Conservation (phyloP, 2,329 filamentous ascomycete species). For the Verticillium longisporum region DNA sequence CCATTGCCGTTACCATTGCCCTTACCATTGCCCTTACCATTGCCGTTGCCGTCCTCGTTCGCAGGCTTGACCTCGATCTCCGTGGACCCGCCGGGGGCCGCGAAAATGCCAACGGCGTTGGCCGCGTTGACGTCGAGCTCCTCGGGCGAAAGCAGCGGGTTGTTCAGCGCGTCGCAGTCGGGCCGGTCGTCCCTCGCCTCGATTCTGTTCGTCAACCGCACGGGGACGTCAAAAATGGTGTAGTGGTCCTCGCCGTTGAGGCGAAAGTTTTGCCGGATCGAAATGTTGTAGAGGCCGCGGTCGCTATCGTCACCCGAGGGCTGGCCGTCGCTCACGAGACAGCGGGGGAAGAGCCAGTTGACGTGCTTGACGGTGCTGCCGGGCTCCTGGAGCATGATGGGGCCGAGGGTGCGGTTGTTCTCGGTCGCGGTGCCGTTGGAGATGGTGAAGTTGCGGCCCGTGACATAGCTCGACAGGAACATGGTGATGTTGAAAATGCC, state of each 20-base stretch:
- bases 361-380: constrained; percentile 68
- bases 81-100: constrained; percentile 44
- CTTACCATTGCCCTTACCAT: no score
- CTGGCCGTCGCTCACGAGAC: constrained; percentile 55
- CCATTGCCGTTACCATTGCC: no score
- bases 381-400: constrained; percentile 57
- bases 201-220: constrained; percentile 62
- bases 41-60: constrained; percentile 10
- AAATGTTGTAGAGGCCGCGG: constrained; percentile 63
- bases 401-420: constrained; percentile 47
- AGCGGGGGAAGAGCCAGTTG: constrained; percentile 66
- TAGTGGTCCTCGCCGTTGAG: constrained; percentile 59
- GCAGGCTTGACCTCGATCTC: constrained; percentile 28
- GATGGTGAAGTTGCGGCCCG: constrained; percentile 60
- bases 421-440: constrained; percentile 52
- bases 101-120: constrained; percentile 38
- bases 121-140: constrained; percentile 35
- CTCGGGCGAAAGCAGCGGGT: constrained; percentile 40
- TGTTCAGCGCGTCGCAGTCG: constrained; percentile 43
- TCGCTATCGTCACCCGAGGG: constrained; percentile 37
- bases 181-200: constrained; percentile 30
- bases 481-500: constrained; percentile 58
- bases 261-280: constrained; percentile 63
- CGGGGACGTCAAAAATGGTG: constrained; percentile 65
- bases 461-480: constrained; percentile 59